phyloP scores from a whole-genome alignment of 2,329 filamentous ascomycete species.

The Epichloe scottii region DNA sequence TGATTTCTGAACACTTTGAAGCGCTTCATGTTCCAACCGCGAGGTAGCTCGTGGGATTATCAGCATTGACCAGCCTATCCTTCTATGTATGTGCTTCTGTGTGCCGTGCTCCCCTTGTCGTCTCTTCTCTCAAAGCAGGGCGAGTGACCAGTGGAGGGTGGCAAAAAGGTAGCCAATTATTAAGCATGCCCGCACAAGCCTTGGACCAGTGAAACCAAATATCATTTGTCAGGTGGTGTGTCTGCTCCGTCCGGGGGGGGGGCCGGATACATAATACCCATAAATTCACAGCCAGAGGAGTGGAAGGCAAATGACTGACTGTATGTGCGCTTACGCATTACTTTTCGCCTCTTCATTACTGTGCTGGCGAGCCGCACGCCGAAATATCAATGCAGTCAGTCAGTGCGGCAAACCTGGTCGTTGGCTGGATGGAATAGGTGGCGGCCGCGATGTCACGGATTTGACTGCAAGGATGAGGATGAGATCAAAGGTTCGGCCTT shows the following conservation, averaged over 20 bases:
- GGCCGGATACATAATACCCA: too few relatives aligned
- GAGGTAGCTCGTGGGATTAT: background rate
- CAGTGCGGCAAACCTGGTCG: background rate
- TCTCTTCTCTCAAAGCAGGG: background rate
- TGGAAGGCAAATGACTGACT: too few relatives aligned
- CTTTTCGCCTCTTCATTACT: too few relatives aligned
- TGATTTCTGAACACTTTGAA: too few relatives aligned
- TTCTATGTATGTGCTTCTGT: background rate
- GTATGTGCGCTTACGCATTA: too few relatives aligned
- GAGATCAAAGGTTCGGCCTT: background rate
- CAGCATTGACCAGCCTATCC: background rate
- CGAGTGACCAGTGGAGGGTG: background rate
- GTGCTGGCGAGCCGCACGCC: background rate
- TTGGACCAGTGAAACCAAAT: background rate
- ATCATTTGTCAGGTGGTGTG: too few relatives aligned
- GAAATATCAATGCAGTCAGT: background rate
- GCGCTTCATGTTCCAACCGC: background rate
- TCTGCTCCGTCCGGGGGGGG: too few relatives aligned
- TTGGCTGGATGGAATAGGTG: background rate
- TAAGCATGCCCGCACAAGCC: background rate
- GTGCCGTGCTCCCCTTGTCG: background rate
- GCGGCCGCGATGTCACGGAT: background rate
- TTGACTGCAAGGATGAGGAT: conserved; percentile 1
- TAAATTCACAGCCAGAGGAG: too few relatives aligned
- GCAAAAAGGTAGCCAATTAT: background rate